Conservation (phyloP, 1,284 basidiomycete species). For the Cerioporus squamosus region DNA sequence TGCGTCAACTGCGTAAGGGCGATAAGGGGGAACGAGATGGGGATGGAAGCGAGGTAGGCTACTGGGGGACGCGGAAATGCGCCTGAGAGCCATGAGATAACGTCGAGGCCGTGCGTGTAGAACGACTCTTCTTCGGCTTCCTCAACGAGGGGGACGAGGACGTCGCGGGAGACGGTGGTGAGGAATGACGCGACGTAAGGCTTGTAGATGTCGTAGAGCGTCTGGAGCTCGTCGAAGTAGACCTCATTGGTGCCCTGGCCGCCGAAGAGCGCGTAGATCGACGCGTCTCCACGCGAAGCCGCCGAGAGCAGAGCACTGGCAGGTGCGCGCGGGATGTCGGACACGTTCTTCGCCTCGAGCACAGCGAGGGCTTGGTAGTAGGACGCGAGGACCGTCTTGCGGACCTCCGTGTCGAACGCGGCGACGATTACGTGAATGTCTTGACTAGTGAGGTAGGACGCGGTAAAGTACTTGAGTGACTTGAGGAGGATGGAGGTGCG, state of each 20-base stretch:
- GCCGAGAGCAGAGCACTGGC: slow-evolving; percentile 79
- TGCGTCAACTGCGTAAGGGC: slow-evolving; percentile 95
- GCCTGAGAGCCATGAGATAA: slow-evolving; percentile 85
- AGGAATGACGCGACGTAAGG: slow-evolving; percentile 84
- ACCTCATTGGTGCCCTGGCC: slow-evolving; percentile 99
- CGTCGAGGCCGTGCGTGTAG: slow-evolving; percentile 85
- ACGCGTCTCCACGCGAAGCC: slow-evolving; percentile 71
- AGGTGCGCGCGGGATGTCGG: slow-evolving; percentile 66
- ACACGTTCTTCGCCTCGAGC: slow-evolving; percentile 66
- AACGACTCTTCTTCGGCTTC: slow-evolving; percentile 64
- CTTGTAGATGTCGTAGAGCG: slow-evolving; percentile 89
- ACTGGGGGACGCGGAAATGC: slow-evolving; percentile 72
- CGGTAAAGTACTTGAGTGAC: slow-evolving; percentile 78
- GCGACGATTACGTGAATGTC: slow-evolving; percentile 86
- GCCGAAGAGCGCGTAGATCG: slow-evolving; percentile 93
- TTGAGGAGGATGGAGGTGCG: slow-evolving; percentile 74
- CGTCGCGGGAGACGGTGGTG: slow-evolving; percentile 61
- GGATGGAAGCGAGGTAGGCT: slow-evolving; percentile 92
- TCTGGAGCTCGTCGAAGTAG: slow-evolving; percentile 95
- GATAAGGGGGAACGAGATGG: slow-evolving; percentile 95
- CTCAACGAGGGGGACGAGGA: slow-evolving; percentile 78
- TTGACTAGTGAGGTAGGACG: slow-evolving; percentile 72
- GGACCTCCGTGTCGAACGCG: slow-evolving; percentile 74
- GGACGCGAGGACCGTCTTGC: slow-evolving; percentile 77
- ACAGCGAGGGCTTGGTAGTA: slow-evolving; percentile 83